These are phyloP conservation scores for Vachellia collinsii DNA, from an alignment of 306 rosid genomes.

Conservation along the genomic window DNA sequence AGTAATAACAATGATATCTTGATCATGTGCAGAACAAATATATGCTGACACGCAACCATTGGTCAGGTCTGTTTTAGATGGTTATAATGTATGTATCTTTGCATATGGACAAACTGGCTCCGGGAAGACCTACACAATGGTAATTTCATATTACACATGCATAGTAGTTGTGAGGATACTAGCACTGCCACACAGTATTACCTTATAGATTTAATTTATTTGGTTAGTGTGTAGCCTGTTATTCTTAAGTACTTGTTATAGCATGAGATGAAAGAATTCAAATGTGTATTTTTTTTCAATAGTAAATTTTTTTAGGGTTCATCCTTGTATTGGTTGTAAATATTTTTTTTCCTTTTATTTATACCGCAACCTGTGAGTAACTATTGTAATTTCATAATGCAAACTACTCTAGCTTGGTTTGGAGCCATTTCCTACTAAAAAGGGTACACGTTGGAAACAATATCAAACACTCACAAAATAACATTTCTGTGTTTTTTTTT, in stretches of 20 bases:
- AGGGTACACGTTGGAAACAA: conserved; percentile 18
- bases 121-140: conserved; percentile 98
- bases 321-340: conserved; percentile 16
- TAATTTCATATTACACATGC: conserved; percentile 38
- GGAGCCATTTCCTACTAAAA: not conserved
- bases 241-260: conserved; percentile 16
- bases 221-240: not conserved
- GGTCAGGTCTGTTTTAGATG: conserved; percentile 87
- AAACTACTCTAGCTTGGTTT: conserved; percentile 16
- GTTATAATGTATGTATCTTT: conserved; percentile 90
- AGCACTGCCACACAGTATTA: conserved; percentile 15
- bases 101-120: conserved; percentile 99
- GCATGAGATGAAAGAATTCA: conserved; percentile 1
- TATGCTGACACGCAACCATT: conserved; percentile 79
- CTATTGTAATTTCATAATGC: not conserved
- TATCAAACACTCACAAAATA: not conserved
- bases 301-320: not conserved
- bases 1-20: conserved; percentile 32
- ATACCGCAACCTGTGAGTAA: conserved; percentile 17
- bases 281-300: not conserved
- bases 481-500: no score
- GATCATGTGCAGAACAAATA: conserved; percentile 79
- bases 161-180: not conserved
- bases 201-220: conserved; percentile 26
- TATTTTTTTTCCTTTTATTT: not conserved